Base-by-base conservation (phyloP, 2,329 filamentous ascomycete species). In the Monilinia polystroma region DNA sequence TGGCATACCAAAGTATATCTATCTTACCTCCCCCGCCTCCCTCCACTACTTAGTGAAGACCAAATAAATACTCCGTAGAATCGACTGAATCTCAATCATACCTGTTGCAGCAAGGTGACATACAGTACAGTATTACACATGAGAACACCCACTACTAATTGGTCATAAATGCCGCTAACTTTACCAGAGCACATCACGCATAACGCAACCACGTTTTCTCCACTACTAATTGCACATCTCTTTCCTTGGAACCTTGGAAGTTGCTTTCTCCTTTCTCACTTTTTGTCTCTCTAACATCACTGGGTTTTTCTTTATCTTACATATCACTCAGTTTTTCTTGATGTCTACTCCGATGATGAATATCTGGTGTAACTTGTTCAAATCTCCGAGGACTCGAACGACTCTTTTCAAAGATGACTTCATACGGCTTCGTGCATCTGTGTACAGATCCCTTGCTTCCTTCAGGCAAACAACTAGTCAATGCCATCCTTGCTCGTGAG, bases 401-500 rank as follows among this genome's bases (percentile, higher is more conserved):
- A 38, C 29, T 35, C 20, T 23, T 16, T 49, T 16, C 10, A 26
- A 59, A n/a, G 23, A 59, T 43, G 47, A 59, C 41, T 59, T 47
- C 43, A 59, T 26, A 20, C 41, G 18, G 41, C 56, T 59, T 59
- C 41, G 45, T 47, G 41, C 23, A n/a, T 35, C 11, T 32, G 43
- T 59, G 26, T 59, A 12, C 43, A 35, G 14, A 23, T 49, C 20
- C 29, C 26, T 49, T 18, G 18, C 26, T 26, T 47, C 56, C 41
- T 47, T 53, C 52, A 53, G 18, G 4, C 57, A 60, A 49, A 49
- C 43, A 23, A 23, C 29, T 51, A 38, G 43, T 60, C 57, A 60
- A 60, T 60, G 45, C 29, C 45, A 60, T 49, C 57, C 45, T 60
- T 51, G 57, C 57, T 26, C n/a, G 29, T 49, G 23, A 51, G n/a